Evolutionary conservation across 2,329 filamentous ascomycete species (phyloP), one percentile per base, ranked within the genome.

Genomic region (Penicillium carneum): DNA sequence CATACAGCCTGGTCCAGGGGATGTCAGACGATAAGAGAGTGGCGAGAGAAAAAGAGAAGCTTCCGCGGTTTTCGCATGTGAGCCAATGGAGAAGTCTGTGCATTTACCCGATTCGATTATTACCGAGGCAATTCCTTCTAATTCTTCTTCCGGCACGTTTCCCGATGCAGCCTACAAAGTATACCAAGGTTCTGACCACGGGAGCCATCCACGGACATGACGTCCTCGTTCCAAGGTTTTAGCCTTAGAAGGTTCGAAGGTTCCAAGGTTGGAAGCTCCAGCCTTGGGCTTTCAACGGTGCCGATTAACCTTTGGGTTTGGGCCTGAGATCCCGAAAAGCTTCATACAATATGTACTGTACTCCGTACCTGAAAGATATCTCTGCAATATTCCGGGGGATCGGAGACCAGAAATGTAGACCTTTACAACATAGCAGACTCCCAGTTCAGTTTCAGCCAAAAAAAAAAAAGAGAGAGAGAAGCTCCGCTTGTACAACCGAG

Each of bases 91-190:
- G 23, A 16, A 31, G 57, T 36, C 29, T 46, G 63, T 69, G 65
- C 68, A 70, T 68, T 70, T 69, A 61, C 68, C 66, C 63, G 55
- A 69, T 70, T 69, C 31, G 62, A 60, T 48, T 45, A 38, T 57
- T 59, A 42, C 48, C 47, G 54, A 43, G 14, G 36, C 34, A 18
- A 45, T 45, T 4, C 23, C 23, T 47, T 29, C 4, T 14, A 36
- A 39, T 48, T 48, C 53, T 49, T 46, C 43, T 47, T 55, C 52
- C 42, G 52, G 52, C 42, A 12, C 52, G 23, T 48, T 48, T 46
- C 52, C 42, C 23, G 33, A 36, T 52, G 49, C 49, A 36, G 49
- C 23, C 31, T 14, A 48, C 12, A 11, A n/a, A 36, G 8, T 49
- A 49, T 36, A 49, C 18, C 52, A 46, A 43, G 39, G 42, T 47